Evolutionary conservation across 495 filamentous ascomycete species (phyloP).

Genomic region (Penicillium lagena): DNA sequence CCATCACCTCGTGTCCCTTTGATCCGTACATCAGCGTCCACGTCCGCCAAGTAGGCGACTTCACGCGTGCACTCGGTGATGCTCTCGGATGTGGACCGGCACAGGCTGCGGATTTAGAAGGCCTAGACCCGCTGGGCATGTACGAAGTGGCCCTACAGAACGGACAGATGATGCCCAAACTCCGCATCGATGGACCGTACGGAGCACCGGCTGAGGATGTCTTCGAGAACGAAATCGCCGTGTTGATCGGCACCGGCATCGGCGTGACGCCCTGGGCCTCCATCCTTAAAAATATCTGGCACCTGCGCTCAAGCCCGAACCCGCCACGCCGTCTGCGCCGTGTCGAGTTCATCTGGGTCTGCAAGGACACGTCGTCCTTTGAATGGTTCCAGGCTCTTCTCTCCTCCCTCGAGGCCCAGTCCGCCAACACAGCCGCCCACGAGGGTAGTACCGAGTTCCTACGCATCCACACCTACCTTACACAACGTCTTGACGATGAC

Average conservation of each 20-base stretch:
- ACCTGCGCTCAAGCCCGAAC: slow-evolving; percentile 79
- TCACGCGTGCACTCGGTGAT: slow-evolving; percentile 80
- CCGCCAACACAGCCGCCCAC: slow-evolving; percentile 56
- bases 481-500: slow-evolving; percentile 84
- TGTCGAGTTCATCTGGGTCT: slow-evolving; percentile 99
- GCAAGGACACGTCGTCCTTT: slow-evolving; percentile 91
- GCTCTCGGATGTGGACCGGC: slow-evolving; percentile 85
- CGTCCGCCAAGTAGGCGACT: slow-evolving; percentile 94
- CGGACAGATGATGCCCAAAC: slow-evolving; percentile 77
- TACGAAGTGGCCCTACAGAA: slow-evolving; percentile 97
- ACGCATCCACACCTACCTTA: slow-evolving; percentile 96
- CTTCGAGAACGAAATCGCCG: slow-evolving; percentile 96
- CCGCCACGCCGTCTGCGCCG: slow-evolving; percentile 80
- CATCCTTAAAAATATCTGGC: slow-evolving; percentile 98
- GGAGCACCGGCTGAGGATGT: slow-evolving; percentile 89
- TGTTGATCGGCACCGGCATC: slow-evolving; percentile 95
- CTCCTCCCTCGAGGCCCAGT: slow-evolving; percentile 85
- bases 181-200: slow-evolving; percentile 94
- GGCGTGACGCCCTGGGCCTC: slow-evolving; percentile 97
- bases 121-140: slow-evolving; percentile 90
- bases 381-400: slow-evolving; percentile 98
- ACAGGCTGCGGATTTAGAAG: slow-evolving; percentile 79
- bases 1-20: slow-evolving; percentile 96
- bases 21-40: slow-evolving; percentile 93
- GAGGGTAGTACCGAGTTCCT: slow-evolving; percentile 79